Evolutionary conservation across 371 early-diverging fungal species (phyloP).

Genomic region (Mucor piriformis): DNA sequence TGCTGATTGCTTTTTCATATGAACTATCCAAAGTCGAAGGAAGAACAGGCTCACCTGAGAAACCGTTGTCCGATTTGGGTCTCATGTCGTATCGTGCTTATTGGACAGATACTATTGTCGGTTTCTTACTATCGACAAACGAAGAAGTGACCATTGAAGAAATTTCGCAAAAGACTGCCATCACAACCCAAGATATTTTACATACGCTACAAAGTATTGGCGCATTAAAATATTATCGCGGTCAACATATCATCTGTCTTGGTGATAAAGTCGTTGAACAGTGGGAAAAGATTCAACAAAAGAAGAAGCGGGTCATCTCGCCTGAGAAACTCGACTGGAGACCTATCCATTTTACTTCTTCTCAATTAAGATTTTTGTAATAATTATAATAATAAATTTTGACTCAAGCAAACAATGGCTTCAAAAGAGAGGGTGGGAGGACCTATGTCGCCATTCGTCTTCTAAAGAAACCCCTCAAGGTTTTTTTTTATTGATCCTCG

Average conservation of each 20-base stretch:
- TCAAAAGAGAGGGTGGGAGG: too few relatives aligned
- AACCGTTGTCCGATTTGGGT: conserved; percentile 99
- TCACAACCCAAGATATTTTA: conserved; percentile 94
- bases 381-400: conserved; percentile 1
- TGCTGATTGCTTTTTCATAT: conserved; percentile 98
- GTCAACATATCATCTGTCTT: conserved; percentile 90
- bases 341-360: conserved; percentile 78
- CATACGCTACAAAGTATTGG: conserved; percentile 93
- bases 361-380: conserved; percentile 76
- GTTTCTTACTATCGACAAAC: conserved; percentile 49
- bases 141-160: conserved; percentile 78
- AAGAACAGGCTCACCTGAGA: conserved; percentile 97
- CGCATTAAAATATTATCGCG: conserved; percentile 93
- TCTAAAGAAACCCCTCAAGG: too few relatives aligned
- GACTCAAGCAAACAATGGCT: too few relatives aligned
- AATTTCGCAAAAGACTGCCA: conserved; percentile 81
- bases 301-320: conserved; percentile 78
- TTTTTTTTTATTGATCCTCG: too few relatives aligned
- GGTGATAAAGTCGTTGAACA: conserved; percentile 88
- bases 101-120: conserved; percentile 91
- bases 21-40: conserved; percentile 96
- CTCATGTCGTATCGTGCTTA: conserved; percentile 94
- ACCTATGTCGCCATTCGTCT: too few relatives aligned
- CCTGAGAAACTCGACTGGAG: conserved; percentile 79
- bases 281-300: conserved; percentile 70